Conservation (phyloP, 768 basidiomycete species). For the Clavaria fumosa region DNA sequence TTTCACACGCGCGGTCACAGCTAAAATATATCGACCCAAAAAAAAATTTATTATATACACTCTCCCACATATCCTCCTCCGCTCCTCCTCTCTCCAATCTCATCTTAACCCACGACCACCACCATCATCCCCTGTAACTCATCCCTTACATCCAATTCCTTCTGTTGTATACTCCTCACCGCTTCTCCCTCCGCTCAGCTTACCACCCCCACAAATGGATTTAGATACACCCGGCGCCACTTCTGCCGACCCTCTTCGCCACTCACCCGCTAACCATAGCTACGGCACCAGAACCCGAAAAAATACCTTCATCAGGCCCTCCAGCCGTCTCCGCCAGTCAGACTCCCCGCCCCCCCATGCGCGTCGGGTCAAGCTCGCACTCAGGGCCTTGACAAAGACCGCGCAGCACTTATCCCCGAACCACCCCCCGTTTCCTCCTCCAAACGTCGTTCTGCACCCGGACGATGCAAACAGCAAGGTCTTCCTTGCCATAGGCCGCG, state of each 20-base stretch:
- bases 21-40: too few relatives aligned
- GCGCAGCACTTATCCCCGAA: constrained; percentile 13
- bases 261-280: constrained; percentile 18
- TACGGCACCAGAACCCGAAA: constrained; percentile 43
- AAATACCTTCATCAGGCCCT: constrained; percentile 36
- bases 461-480: constrained; percentile 63
- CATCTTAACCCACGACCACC: too few relatives aligned
- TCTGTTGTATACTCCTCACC: constrained; percentile 2
- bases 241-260: constrained; percentile 8
- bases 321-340: constrained; percentile 32
- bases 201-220: constrained; percentile 6
- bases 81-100: constrained; percentile 2
- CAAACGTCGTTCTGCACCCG: constrained; percentile 50
- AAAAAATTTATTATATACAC: too few relatives aligned
- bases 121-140: too few relatives aligned
- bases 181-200: constrained; percentile 8
- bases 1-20: constrained; percentile 13
- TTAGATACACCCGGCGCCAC: too few relatives aligned
- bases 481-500: constrained; percentile 55
- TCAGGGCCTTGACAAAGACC: constrained; percentile 11
- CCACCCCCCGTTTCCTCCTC: constrained; percentile 35
- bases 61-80: constrained; percentile 7
- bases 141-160: constrained; percentile 4
- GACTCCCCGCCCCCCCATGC: constrained; percentile 24
- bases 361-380: constrained; percentile 14